Base-by-base conservation (phyloP, 441 rosid genomes). In the Gossypium aridum region DNA sequence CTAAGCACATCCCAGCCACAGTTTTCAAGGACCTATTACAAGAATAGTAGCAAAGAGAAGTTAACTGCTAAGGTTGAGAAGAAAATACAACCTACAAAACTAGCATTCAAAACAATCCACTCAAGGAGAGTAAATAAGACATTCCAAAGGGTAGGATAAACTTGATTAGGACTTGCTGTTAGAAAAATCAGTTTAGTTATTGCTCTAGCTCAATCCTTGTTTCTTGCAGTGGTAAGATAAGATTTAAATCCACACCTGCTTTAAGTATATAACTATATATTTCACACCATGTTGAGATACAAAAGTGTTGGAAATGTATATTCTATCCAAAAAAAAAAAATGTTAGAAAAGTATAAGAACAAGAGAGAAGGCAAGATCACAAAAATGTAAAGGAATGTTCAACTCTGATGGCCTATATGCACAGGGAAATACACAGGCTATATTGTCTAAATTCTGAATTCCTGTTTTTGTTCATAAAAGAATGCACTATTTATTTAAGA, bases 1-100 rank as follows among this genome's bases (percentile, higher is more conserved):
- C 80, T 71, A 6, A 95, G 66, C 62, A 86, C 98, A 39, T 92
- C 92, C 99, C 99, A 95, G 20, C 99, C 98, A 55, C 86, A 84
- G 39, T 85, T 87, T 85, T 88, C 92, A 16, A 95, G 85, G 6
- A 82, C 87, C 97, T 95, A 70, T 72, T 8, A 57, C 72, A 59
- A 37, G 77, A 69, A 75, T 25, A 37, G 53, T 67, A 70, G 13
- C 16, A 34, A 25, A 37, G 37, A 68, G 26, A 57, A 17, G 20
- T 28, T 28, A 22, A 45, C 22, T 20, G 43, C 34, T 37, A 59
- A 71, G 9, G 31, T 55, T 5, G 3, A 45, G 17, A 28, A 7
- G 10, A 14, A 25, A 60, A 34, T n/a, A 55, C 53, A 43, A 65
- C 25, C 31, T 54, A 37, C 25, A 37, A 64, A 39, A 39, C 28